A percentile compares a stretch with the other conserved stretches of the same genome.
Conservation (phyloP, 2,329 filamentous ascomycete species). For the Fusarium brevicatenulatum region DNA sequence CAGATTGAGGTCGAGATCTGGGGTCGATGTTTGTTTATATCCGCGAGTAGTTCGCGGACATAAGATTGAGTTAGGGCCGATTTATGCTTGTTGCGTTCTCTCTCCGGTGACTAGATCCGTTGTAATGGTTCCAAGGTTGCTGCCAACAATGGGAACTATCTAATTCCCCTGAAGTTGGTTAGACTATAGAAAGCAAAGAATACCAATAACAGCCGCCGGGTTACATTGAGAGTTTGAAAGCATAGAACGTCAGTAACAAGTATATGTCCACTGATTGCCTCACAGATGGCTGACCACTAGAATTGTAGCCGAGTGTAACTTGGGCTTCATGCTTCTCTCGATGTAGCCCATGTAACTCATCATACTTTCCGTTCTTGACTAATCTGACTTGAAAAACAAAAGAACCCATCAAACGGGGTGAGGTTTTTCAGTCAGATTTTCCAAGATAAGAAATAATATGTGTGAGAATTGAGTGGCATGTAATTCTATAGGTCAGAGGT, state of each 20-base stretch:
- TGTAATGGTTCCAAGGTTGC: neutral
- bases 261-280: neutral
- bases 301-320: neutral
- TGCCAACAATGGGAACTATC: neutral
- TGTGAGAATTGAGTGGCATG: neutral
- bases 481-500: neutral
- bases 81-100: neutral
- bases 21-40: neutral
- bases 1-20: neutral
- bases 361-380: neutral
- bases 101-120: neutral
- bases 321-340: neutral
- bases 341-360: neutral
- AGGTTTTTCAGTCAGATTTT: neutral
- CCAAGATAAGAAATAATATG: neutral
- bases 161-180: neutral
- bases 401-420: neutral
- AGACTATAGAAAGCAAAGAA: neutral
- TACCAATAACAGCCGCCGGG: neutral
- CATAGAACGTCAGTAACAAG: neutral
- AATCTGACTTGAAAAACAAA: neutral
- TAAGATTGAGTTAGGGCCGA: too few relatives aligned
- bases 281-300: neutral
- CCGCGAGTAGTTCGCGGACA: neutral
- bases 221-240: neutral